phyloP scores from a whole-genome alignment of 2,329 filamentous ascomycete species.

The Pseudogymnoascus sp. region DNA sequence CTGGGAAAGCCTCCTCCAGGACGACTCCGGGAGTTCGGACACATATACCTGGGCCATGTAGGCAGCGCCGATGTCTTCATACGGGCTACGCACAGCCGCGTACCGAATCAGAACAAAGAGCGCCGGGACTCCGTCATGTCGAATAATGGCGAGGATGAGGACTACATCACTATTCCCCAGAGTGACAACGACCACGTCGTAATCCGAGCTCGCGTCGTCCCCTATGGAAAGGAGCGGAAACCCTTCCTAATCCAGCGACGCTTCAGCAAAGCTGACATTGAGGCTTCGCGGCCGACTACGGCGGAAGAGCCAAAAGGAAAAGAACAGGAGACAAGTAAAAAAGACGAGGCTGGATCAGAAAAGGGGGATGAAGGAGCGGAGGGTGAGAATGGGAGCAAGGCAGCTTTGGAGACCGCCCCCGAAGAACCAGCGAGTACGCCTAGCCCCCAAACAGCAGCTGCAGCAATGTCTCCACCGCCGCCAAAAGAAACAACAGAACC shows the following conservation, averaged over 20 bases:
- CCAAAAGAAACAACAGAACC: neutral
- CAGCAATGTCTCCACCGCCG: neutral
- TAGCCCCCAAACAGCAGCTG: neutral
- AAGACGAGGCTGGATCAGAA: neutral
- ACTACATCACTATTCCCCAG: neutral
- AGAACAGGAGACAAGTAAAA: neutral
- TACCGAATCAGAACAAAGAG: conserved; percentile 20
- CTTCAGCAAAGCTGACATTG: conserved; percentile 37
- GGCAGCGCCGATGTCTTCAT: conserved; percentile 41
- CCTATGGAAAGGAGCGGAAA: conserved; percentile 34
- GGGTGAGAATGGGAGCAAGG: neutral
- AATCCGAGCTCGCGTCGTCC: conserved; percentile 40
- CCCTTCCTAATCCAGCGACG: conserved; percentile 43
- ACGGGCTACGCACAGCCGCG: conserved; percentile 35
- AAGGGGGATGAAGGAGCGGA: neutral
- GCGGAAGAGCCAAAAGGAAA: neutral
- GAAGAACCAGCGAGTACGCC: conserved; percentile 6
- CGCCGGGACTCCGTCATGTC: neutral
- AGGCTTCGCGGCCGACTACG: conserved; percentile 23
- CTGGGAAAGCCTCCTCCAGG: conserved; percentile 25
- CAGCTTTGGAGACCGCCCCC: conserved; percentile 6
- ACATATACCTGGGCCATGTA: conserved; percentile 35
- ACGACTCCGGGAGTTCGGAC: conserved; percentile 36
- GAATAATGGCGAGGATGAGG: neutral
- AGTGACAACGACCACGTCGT: conserved; percentile 22